These are phyloP conservation scores for Tothia fuscella DNA, from an alignment of 2,329 filamentous ascomycete genomes.

Conservation along the genomic window DNA sequence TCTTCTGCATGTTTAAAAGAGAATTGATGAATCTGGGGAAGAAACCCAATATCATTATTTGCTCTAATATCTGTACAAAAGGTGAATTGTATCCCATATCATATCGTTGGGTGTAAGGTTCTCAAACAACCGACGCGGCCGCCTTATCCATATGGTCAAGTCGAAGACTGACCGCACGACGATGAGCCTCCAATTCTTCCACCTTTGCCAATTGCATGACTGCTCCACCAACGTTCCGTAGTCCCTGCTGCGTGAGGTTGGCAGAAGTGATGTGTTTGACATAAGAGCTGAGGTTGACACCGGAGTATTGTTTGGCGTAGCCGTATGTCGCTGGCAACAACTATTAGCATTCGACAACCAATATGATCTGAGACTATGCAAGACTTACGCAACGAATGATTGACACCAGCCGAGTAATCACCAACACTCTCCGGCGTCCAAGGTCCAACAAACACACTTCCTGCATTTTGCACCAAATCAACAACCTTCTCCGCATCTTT, in stretches of 20 bases:
- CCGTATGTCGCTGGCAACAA: slow-evolving; percentile 70
- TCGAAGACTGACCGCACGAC: slow-evolving; percentile 57
- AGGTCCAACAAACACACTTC: slow-evolving; percentile 86
- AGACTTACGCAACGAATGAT: slow-evolving; percentile 86
- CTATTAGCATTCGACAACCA: background rate
- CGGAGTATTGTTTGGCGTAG: slow-evolving; percentile 96
- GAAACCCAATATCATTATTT: too few relatives aligned
- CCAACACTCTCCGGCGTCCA: slow-evolving; percentile 98
- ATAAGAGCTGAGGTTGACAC: slow-evolving; percentile 91
- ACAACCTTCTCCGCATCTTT: slow-evolving; percentile 63
- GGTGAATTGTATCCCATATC: too few relatives aligned
- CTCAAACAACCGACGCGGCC: too few relatives aligned
- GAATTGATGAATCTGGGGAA: too few relatives aligned
- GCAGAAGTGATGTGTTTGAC: slow-evolving; percentile 97
- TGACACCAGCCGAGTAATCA: slow-evolving; percentile 95
- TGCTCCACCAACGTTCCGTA: slow-evolving; percentile 72
- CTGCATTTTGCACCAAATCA: slow-evolving; percentile 77
- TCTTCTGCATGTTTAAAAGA: too few relatives aligned
- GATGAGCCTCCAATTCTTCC: slow-evolving; percentile 88
- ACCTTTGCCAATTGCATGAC: slow-evolving; percentile 94
- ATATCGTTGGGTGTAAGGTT: too few relatives aligned
- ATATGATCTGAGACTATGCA: background rate
- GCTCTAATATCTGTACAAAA: too few relatives aligned
- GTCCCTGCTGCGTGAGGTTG: slow-evolving; percentile 72
- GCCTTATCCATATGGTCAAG: slow-evolving; percentile 34